phyloP scores from a whole-genome alignment of 495 filamentous ascomycete species.

The Penicillium verhagenii region DNA sequence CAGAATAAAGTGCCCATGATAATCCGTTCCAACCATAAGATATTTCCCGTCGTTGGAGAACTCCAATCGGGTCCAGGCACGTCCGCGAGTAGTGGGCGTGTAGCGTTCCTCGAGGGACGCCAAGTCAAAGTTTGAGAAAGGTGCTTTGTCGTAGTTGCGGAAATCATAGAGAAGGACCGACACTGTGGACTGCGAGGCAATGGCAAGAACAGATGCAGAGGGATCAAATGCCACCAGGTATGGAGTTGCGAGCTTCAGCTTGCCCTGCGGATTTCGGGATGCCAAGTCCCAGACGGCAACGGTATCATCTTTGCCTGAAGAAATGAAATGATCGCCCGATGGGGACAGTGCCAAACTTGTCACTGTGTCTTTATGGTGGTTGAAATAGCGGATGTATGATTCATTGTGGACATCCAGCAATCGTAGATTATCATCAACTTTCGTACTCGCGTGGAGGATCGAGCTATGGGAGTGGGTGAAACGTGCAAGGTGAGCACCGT shows the following conservation, averaged over 20 bases:
- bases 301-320: conserved; percentile 83
- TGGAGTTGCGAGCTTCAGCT: conserved; percentile 71
- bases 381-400: conserved; percentile 91
- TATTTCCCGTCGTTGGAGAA: conserved; percentile 94
- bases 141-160: conserved; percentile 85
- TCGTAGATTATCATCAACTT: conserved; percentile 75
- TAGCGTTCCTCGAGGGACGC: conserved; percentile 56
- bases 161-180: conserved; percentile 87
- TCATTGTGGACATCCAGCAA: conserved; percentile 95
- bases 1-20: conserved; percentile 78
- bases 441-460: conserved; percentile 94
- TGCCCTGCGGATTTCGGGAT: conserved; percentile 71
- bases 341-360: conserved; percentile 66
- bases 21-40: conserved; percentile 77
- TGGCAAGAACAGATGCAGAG: conserved; percentile 84
- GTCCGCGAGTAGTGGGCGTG: conserved; percentile 47
- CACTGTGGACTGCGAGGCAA: conserved; percentile 76
- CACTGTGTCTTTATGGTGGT: conserved; percentile 79
- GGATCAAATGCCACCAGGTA: conserved; percentile 86
- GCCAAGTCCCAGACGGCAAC: conserved; percentile 82
- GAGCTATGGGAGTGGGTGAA: conserved; percentile 87
- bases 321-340: conserved; percentile 84
- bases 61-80: conserved; percentile 79
- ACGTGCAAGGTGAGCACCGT: conserved; percentile 87
- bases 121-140: conserved; percentile 84